phyloP scores from a whole-genome alignment of 2,329 filamentous ascomycete species.

The Ophiostoma tasmaniense region DNA sequence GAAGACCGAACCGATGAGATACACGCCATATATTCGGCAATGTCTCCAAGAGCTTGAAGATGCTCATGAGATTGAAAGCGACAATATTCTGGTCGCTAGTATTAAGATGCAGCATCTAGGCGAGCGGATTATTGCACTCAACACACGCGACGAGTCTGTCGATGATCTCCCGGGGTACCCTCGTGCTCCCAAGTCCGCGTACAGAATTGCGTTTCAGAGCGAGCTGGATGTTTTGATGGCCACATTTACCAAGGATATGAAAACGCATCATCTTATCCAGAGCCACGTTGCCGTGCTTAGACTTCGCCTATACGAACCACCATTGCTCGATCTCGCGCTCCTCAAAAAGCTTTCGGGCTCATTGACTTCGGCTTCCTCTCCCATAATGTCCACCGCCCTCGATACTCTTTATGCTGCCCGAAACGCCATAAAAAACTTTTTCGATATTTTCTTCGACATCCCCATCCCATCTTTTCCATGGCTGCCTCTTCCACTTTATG shows the following conservation, averaged over 20 bases:
- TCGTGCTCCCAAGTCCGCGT: slow-evolving; percentile 36
- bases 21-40: slow-evolving; percentile 43
- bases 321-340: slow-evolving; percentile 33
- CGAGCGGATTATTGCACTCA: slow-evolving; percentile 40
- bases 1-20: slow-evolving; percentile 41
- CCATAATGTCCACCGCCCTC: slow-evolving; percentile 33
- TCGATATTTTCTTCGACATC: background rate
- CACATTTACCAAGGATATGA: slow-evolving; percentile 30
- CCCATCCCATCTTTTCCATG: slow-evolving; percentile 15
- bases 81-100: slow-evolving; percentile 38
- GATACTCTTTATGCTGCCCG: slow-evolving; percentile 44
- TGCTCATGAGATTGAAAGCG: slow-evolving; percentile 37
- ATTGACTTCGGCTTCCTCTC: slow-evolving; percentile 29
- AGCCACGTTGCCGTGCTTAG: slow-evolving; percentile 34
- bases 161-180: slow-evolving; percentile 19
- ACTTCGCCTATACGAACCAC: slow-evolving; percentile 42
- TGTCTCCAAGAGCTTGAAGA: slow-evolving; percentile 40
- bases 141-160: slow-evolving; percentile 28
- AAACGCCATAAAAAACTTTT: slow-evolving; percentile 35
- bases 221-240: slow-evolving; percentile 37
- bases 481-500: slow-evolving; percentile 37
- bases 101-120: slow-evolving; percentile 43
- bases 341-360: slow-evolving; percentile 38
- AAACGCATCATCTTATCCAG: slow-evolving; percentile 31
- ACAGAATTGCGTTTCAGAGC: slow-evolving; percentile 37